phyloP scores from a whole-genome alignment of 2,329 filamentous ascomycete genomes.

The Paraconiothyrium brasiliense region DNA sequence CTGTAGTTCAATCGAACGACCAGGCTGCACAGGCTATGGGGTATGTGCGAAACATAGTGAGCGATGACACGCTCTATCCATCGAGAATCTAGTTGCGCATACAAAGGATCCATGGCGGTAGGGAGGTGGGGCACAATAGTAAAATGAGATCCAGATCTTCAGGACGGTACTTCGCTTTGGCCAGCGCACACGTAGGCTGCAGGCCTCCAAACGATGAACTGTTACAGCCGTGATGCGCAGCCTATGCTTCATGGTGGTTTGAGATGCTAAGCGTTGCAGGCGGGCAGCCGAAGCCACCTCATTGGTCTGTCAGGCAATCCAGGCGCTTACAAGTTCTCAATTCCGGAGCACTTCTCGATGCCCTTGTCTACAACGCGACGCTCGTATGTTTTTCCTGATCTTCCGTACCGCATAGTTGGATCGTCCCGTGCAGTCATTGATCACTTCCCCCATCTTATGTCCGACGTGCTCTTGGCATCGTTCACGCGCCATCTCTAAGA shows the following conservation, averaged over 20 bases:
- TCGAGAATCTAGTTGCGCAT: background rate
- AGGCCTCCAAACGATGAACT: background rate
- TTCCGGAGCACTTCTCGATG: background rate
- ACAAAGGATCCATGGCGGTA: background rate
- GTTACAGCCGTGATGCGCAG: conserved; percentile 9
- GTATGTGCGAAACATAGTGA: background rate
- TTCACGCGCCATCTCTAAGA: conserved; percentile 6
- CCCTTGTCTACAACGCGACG: background rate
- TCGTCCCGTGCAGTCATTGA: background rate
- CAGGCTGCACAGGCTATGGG: background rate
- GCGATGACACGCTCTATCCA: background rate
- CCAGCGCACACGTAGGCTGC: background rate
- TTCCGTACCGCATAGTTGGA: background rate
- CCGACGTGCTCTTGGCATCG: conserved; percentile 9
- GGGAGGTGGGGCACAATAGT: background rate
- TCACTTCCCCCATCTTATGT: background rate
- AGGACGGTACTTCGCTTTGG: background rate
- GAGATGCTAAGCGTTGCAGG: conserved; percentile 2
- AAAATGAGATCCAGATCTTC: conserved; percentile 1
- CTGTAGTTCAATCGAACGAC: background rate
- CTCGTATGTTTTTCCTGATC: background rate
- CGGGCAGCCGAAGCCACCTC: background rate
- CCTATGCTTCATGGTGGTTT: conserved; percentile 13
- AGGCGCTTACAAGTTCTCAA: conserved; percentile 11
- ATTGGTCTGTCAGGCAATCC: background rate